Conservation (phyloP, 2,329 filamentous ascomycete species). For the Moelleriella libera region DNA sequence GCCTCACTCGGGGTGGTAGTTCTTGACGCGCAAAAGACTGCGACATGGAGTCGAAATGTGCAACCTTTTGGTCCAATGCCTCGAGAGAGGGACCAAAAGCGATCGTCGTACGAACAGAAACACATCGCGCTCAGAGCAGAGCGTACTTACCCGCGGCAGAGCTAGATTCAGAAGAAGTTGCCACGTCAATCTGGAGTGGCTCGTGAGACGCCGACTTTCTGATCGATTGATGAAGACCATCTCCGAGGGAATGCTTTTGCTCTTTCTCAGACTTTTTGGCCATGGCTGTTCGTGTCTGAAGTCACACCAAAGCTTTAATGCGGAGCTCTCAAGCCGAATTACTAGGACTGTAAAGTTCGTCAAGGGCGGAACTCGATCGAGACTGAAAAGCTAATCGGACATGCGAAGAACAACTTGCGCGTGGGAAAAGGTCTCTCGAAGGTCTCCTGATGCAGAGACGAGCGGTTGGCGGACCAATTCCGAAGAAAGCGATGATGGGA, state of each 20-base stretch:
- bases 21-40: too few species aligned
- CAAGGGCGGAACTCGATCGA: background rate
- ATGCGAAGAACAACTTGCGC: too few species aligned
- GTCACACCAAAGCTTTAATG: background rate
- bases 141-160: background rate
- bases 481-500: background rate
- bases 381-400: too few species aligned
- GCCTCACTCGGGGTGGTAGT: too few species aligned
- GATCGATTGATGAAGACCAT: conserved; percentile 3
- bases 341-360: background rate
- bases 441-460: too few species aligned
- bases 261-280: background rate
- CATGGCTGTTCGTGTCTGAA: background rate
- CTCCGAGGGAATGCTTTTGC: background rate
- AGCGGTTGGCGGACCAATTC: too few species aligned
- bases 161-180: conserved; percentile 3
- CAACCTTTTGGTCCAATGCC: too few species aligned
- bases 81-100: too few species aligned
- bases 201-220: conserved; percentile 7
- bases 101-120: too few species aligned
- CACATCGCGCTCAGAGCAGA: too few species aligned
- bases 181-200: conserved; percentile 3
- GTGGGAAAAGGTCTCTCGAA: too few species aligned
- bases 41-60: too few species aligned
- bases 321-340: background rate